A percentile compares a stretch with the other conserved stretches of the same genome.
These are phyloP conservation scores for Paramecium biaurelia DNA, from an alignment of 73 alveolate species.

Conservation along the genomic window DNA sequence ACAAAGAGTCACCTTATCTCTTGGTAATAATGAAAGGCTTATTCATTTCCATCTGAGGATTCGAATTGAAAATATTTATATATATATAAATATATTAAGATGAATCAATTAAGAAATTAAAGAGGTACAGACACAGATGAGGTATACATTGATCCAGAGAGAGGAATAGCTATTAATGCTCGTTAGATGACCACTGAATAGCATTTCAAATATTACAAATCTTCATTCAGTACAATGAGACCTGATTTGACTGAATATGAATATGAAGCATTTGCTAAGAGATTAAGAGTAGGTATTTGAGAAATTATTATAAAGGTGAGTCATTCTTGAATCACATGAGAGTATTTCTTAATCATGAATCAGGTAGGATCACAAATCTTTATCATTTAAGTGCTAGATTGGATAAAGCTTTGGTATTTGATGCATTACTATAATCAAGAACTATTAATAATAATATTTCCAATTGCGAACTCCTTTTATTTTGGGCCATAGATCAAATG, in stretches of 20 bases:
- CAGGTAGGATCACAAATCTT: not conserved
- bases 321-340: not conserved
- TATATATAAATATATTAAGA: not conserved
- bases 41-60: not conserved
- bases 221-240: not conserved
- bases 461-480: not conserved
- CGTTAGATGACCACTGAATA: not conserved
- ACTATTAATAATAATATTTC: not conserved
- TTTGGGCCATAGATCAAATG: slow-evolving; percentile 4
- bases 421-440: not conserved
- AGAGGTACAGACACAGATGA: not conserved
- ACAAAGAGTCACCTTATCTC: not conserved
- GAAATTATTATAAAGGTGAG: not conserved
- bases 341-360: not conserved
- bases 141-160: slow-evolving; percentile 22
- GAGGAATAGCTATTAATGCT: slow-evolving; percentile 8
- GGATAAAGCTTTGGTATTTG: not conserved
- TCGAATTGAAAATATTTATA: not conserved
- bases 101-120: not conserved
- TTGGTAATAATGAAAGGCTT: not conserved
- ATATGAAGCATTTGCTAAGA: not conserved
- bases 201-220: not conserved
- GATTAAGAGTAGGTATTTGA: not conserved
- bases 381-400: not conserved
- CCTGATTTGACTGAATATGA: slow-evolving; percentile 41